Base-by-base conservation (phyloP, 768 basidiomycete genomes). In the Lactarius psammicola region DNA sequence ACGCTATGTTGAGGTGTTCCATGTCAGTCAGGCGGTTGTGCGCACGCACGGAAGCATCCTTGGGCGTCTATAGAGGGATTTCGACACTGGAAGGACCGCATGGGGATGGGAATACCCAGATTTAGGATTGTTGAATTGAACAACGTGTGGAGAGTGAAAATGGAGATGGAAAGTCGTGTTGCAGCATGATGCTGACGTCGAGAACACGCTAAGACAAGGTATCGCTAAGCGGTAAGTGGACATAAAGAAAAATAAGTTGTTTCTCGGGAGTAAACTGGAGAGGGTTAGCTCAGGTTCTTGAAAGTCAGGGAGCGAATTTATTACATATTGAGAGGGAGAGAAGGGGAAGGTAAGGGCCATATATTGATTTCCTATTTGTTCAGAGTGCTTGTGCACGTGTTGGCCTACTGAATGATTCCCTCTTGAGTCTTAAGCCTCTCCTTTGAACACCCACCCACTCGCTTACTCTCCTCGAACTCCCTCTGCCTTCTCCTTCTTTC, bases 381-480 rank as follows among this genome's bases (percentile, higher is more conserved):
- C 18, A n/a, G n/a, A n/a, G 36, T 54, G 49, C 15, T 42, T 31
- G 38, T 58, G 66, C 66, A 67, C 66, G 66, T 67, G 66, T 53
- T 54, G 36, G 0, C 49, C 46, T 26, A 64, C 38, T 64, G 44
- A 59, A 42, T 57, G 46, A 66, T 66, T 31, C 61, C 66, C 46
- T 57, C 57, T 67, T 59, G 33, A 66, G 66, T 67, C 38, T 59
- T 59, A 67, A 63, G 61, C 66, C 61, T 61, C 63, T 42, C 36
- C 49, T 57, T 57, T 30, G 42, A 51, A 61, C 46, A 36, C 33
- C 55, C 54, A 55, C 54, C 36, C 34, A 11, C 40, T 23, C 17
- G 49, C 11, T 49, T 31, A 0, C 36, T 10, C 49, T 57, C 65
- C 33, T 20, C 33, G 23, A 31, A 56, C n/a, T 11, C 56, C 18